A percentile compares a stretch with the other conserved stretches of the same genome.
Evolutionary conservation across 139 green algal species (phyloP).

Genomic region (Chloropicon primus): DNA sequence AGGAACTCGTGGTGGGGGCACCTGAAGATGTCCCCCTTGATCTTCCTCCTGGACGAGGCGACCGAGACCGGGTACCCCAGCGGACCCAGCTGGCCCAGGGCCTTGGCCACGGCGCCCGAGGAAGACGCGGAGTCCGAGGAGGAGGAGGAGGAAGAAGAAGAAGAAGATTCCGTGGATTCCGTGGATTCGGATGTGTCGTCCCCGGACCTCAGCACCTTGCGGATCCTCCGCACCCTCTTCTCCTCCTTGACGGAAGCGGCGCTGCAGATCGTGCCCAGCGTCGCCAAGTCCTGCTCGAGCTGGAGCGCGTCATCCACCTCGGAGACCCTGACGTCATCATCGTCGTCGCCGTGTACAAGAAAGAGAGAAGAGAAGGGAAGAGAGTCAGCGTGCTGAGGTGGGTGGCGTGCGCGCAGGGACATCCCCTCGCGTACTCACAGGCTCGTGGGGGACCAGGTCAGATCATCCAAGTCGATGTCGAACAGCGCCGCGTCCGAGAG

Average conservation of each 20-base stretch:
- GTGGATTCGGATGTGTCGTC: too few species aligned
- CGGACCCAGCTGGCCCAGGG: background rate
- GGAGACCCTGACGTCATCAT: too few species aligned
- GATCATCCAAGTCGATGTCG: background rate
- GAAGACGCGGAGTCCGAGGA: too few species aligned
- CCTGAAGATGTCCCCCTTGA: background rate
- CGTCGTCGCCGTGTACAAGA: too few species aligned
- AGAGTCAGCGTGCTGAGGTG: too few species aligned
- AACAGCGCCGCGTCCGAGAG: background rate
- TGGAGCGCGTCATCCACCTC: background rate
- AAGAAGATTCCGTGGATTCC: too few species aligned
- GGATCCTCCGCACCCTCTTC: background rate
- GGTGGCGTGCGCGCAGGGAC: too few species aligned
- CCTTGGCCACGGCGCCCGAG: too few species aligned
- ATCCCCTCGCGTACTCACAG: too few species aligned
- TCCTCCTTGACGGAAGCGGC: background rate
- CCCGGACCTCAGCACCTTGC: background rate
- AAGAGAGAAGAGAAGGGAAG: too few species aligned
- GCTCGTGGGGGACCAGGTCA: background rate
- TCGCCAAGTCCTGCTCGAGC: background rate
- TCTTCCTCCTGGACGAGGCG: background rate
- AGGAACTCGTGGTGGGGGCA: background rate
- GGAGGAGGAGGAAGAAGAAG: too few species aligned
- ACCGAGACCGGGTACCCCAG: background rate
- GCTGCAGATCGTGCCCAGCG: background rate